Conservation (phyloP, 2,329 filamentous ascomycete species). For the Fusarium fujikuroi region DNA sequence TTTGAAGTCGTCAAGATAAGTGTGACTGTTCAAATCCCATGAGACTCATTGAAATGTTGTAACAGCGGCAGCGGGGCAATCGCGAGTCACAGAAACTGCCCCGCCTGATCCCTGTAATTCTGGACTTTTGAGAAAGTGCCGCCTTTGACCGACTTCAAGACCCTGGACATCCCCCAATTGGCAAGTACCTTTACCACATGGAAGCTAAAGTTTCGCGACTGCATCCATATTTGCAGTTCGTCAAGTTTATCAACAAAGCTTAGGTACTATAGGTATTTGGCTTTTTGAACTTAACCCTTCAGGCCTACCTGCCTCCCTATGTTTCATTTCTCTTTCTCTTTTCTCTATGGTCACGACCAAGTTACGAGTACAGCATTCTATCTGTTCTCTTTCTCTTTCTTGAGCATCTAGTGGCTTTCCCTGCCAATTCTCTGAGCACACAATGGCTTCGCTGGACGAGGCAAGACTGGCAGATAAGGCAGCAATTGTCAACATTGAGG, state of each 20-base stretch:
- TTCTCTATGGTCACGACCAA: not conserved
- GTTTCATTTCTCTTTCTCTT: not conserved
- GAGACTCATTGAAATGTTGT: conserved; percentile 25
- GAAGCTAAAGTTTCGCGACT: conserved; percentile 11
- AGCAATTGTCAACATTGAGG: conserved; percentile 45
- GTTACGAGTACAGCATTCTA: not conserved
- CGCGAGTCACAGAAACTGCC: conserved; percentile 33
- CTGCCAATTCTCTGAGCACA: not conserved
- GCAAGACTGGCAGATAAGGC: conserved; percentile 36
- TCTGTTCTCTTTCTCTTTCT: not conserved
- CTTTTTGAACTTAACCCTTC: not conserved
- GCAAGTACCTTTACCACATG: conserved; percentile 22
- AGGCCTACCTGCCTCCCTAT: not conserved
- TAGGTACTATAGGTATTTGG: not conserved
- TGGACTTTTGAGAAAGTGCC: conserved; percentile 39
- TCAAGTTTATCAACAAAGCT: conserved; percentile 5
- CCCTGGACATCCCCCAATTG: conserved; percentile 13
- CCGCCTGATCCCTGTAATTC: conserved; percentile 44
- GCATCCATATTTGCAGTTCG: not conserved
- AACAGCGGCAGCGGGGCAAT: conserved; percentile 42
- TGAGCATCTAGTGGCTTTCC: not conserved
- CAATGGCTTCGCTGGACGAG: conserved; percentile 34
- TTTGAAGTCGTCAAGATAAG: conserved; percentile 25
- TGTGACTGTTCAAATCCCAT: conserved; percentile 28
- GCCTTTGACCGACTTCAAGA: conserved; percentile 42